Conservation (phyloP, 2,329 filamentous ascomycete genomes). For the Botryotinia globosa region DNA sequence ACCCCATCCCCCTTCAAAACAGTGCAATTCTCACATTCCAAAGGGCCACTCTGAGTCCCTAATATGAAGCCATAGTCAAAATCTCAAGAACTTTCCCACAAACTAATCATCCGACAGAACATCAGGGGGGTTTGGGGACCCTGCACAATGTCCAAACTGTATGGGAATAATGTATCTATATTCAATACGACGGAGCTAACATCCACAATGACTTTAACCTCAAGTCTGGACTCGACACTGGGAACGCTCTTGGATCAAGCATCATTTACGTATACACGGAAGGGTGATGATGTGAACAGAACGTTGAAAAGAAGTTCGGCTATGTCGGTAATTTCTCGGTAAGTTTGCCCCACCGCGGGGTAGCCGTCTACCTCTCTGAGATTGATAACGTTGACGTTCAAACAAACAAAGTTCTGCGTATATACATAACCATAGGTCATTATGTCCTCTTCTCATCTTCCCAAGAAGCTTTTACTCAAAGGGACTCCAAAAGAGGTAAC, state of each 20-base stretch:
- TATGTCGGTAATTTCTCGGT: neutral
- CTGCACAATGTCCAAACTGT: neutral
- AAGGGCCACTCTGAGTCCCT: neutral
- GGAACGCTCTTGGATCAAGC: no score
- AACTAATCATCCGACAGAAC: neutral
- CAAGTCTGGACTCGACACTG: no score
- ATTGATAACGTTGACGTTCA: neutral
- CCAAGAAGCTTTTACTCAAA: neutral
- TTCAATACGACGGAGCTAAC: no score
- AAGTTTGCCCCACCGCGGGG: neutral
- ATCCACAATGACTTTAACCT: neutral
- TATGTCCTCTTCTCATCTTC: neutral
- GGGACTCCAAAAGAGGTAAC: neutral
- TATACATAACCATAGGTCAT: neutral
- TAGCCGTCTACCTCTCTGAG: neutral
- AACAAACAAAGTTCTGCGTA: neutral
- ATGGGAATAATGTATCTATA: neutral
- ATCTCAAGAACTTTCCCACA: neutral
- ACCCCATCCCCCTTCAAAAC: neutral
- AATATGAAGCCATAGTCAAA: neutral
- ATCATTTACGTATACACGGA: neutral
- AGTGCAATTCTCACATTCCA: neutral
- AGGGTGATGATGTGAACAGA: neutral
- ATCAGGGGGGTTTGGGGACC: no score
- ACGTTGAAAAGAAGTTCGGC: slow-evolving; percentile 1